Conservation (phyloP, 1,284 basidiomycete genomes). For the Ganoderma sp. region DNA sequence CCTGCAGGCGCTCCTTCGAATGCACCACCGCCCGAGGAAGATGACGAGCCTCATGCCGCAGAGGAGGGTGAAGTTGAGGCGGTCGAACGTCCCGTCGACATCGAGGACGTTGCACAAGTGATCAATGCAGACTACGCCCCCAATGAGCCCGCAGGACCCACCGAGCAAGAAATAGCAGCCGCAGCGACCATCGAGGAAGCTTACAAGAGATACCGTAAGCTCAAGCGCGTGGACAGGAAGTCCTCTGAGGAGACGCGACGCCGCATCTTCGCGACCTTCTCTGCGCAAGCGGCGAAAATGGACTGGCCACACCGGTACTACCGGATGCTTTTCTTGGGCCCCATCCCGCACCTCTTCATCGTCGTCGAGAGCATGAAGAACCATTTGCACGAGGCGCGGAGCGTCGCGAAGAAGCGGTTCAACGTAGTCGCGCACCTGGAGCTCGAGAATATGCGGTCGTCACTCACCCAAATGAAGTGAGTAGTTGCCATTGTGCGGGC, state of each 20-base stretch:
- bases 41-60: constrained; percentile 8
- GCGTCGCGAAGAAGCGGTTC: constrained; percentile 43
- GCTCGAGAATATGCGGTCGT: constrained; percentile 44
- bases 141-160: constrained; percentile 30
- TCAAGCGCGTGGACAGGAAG: constrained; percentile 23
- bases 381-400: constrained; percentile 41
- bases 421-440: constrained; percentile 38
- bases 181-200: constrained; percentile 38
- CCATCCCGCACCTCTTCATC: constrained; percentile 54
- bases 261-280: constrained; percentile 37
- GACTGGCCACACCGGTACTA: constrained; percentile 46
- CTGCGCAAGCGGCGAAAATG: constrained; percentile 40
- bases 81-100: constrained; percentile 17
- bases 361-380: constrained; percentile 48
- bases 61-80: constrained; percentile 22
- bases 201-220: constrained; percentile 40
- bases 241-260: constrained; percentile 14
- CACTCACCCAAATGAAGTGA: constrained; percentile 36
- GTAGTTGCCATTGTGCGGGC: constrained; percentile 10
- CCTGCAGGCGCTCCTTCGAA: constrained; percentile 18
- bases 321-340: constrained; percentile 53
- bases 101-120: constrained; percentile 31
- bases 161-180: constrained; percentile 41
- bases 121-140: constrained; percentile 35
- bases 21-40: not conserved